Conservation (phyloP, 805 yeast species). For the Candida jianshihensis region DNA sequence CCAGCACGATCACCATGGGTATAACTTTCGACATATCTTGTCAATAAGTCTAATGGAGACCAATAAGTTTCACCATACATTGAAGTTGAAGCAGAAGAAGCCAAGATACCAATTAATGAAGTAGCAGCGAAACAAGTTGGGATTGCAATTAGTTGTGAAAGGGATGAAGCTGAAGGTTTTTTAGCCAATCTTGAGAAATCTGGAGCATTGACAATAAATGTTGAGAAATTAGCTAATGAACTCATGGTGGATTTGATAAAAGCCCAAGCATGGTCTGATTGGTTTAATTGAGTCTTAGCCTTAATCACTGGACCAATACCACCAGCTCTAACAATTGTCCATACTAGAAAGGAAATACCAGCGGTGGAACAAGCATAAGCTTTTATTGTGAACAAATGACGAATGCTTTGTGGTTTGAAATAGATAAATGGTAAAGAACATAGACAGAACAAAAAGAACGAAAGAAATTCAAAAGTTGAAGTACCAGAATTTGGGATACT, state of each 20-base stretch:
- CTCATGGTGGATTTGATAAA: slow-evolving; percentile 74
- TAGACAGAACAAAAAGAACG: slow-evolving; percentile 79
- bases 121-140: slow-evolving; percentile 77
- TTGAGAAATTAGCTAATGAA: slow-evolving; percentile 78
- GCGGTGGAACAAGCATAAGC: slow-evolving; percentile 76
- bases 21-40: slow-evolving; percentile 48
- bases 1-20: slow-evolving; percentile 67
- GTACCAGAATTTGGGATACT: slow-evolving; percentile 52
- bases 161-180: slow-evolving; percentile 41
- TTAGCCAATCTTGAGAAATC: slow-evolving; percentile 83
- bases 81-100: slow-evolving; percentile 68
- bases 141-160: slow-evolving; percentile 57
- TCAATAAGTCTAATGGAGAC: slow-evolving; percentile 70
- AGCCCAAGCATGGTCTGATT: slow-evolving; percentile 73
- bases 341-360: slow-evolving; percentile 73
- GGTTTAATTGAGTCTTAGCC: slow-evolving; percentile 44
- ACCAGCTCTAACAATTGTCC: slow-evolving; percentile 76
- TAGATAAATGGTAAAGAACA: slow-evolving; percentile 73
- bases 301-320: slow-evolving; percentile 72
- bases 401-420: slow-evolving; percentile 73
- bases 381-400: slow-evolving; percentile 80
- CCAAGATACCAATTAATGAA: slow-evolving; percentile 77
- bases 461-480: slow-evolving; percentile 64
- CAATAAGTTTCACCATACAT: slow-evolving; percentile 68
- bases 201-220: slow-evolving; percentile 80